Evolutionary conservation across 768 basidiomycete species (phyloP), one percentile per base, ranked within the genome.

Genomic region (Russula sp.): DNA sequence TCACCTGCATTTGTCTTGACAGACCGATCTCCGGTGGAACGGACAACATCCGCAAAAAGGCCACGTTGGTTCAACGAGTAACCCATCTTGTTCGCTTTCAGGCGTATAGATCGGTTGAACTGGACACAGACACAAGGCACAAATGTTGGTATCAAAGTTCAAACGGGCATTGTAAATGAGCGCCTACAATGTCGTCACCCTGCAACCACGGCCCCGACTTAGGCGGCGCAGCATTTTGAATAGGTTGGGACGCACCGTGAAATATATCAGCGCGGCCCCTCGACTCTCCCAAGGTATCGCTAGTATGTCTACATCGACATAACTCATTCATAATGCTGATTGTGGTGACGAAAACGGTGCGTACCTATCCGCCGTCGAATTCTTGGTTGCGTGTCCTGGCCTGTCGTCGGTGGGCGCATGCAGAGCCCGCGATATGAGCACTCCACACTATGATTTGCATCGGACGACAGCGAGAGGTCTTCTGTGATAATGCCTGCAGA

Each of bases 261-360:
- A 97, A 74, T 97, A 97, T n/a, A 97, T 75, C 57, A 94, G 74
- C 0, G 94, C 93, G 1, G 89, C 94, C 0, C 94, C 95, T 70
- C 87, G 83, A 30, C 80, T 83, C 57, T 76, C 75, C 82, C 87
- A 94, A 1, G 94, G 92, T 1, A 95, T 84, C 20, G 85, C 85
- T 34, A 97, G 77, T 65, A 95, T 87, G 71, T 96, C 94, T 81
- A 51, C 5, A 13, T 22, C 54, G n/a, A n/a, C n/a, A 66, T 32
- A 14, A 40, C 53, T 61, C 40, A 40, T 28, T 50, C 22, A 54
- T 59, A 28, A 30, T 30, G 20, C 2, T n/a, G 13, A 16, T 26
- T 20, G 34, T 22, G 7, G 22, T 38, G 42, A 57, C 7, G 22
- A 59, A 42, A 7, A 13, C 10, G 20, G 26, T 16, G 65, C 76